Conservation (phyloP, 192 early-diverging fungal species). For the Backusella tarrabulga region DNA sequence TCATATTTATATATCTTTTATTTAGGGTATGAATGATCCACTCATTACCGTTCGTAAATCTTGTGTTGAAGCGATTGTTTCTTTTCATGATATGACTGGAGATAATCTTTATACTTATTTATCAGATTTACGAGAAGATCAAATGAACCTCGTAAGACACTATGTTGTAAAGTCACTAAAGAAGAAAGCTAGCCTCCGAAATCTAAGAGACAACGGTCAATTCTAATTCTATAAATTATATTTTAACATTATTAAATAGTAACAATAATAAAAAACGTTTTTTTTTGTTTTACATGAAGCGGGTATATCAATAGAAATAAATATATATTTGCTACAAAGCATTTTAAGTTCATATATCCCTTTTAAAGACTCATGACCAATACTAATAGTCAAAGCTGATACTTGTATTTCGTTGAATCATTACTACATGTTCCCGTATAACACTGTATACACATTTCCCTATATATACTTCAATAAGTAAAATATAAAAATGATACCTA, state of each 20-base stretch:
- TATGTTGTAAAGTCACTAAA: conserved; percentile 33
- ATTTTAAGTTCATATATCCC: too few species aligned
- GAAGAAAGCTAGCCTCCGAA: conserved; percentile 32
- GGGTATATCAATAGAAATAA: not conserved
- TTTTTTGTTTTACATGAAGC: not conserved
- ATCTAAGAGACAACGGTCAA: conserved; percentile 18
- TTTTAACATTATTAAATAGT: not conserved
- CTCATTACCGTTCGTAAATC: conserved; percentile 32
- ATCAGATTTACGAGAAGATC: conserved; percentile 37
- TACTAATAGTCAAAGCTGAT: too few species aligned
- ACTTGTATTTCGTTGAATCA: not conserved
- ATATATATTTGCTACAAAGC: not conserved
- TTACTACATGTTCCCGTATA: not conserved
- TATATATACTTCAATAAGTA: not conserved
- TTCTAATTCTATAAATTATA: not conserved
- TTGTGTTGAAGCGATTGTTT: conserved; percentile 37
- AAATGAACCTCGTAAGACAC: conserved; percentile 30
- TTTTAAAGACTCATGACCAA: too few species aligned
- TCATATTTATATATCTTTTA: not conserved
- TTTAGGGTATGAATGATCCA: conserved; percentile 31
- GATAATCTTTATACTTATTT: conserved; percentile 29
- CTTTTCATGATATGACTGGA: conserved; percentile 35
- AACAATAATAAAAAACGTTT: not conserved
- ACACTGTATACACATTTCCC: not conserved
- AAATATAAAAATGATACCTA: not conserved